Conservation (phyloP, 345 rosid species). For the Nasturtium officinale region DNA sequence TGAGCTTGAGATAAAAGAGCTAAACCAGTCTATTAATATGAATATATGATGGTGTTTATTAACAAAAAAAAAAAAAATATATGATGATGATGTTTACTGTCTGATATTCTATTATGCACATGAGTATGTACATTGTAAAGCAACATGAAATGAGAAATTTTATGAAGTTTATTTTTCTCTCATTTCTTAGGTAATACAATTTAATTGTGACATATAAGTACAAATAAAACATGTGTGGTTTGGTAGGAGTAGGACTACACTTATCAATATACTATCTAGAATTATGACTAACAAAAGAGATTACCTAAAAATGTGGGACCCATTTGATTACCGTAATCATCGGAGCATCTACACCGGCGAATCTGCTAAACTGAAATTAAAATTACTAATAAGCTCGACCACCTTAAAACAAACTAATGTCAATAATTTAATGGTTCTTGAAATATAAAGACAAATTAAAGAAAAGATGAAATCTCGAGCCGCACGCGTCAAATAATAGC, state of each 20-base stretch:
- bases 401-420: conserved; percentile 15
- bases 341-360: conserved; percentile 42
- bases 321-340: conserved; percentile 38
- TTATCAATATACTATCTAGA: background rate
- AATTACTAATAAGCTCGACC: conserved; percentile 31
- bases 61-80: no score
- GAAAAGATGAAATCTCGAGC: conserved; percentile 33
- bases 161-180: no score
- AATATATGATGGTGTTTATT: no score
- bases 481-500: conserved; percentile 48
- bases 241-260: conserved; percentile 31
- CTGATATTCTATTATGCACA: no score
- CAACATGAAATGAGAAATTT: no score
- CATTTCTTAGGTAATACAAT: background rate
- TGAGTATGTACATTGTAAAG: no score
- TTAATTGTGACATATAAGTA: conserved; percentile 1
- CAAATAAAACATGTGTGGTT: conserved; percentile 15
- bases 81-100: no score
- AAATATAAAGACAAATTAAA: conserved; percentile 10
- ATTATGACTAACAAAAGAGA: conserved; percentile 15
- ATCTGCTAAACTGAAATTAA: conserved; percentile 3
- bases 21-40: no score
- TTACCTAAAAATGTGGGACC: conserved; percentile 24
- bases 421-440: conserved; percentile 24
- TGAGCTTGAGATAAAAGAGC: no score